Percentiles rank a stretch among this genome's conserved stretches.
phyloP scores from a whole-genome alignment of 2,329 filamentous ascomycete species.

The Beauveria medogensis region DNA sequence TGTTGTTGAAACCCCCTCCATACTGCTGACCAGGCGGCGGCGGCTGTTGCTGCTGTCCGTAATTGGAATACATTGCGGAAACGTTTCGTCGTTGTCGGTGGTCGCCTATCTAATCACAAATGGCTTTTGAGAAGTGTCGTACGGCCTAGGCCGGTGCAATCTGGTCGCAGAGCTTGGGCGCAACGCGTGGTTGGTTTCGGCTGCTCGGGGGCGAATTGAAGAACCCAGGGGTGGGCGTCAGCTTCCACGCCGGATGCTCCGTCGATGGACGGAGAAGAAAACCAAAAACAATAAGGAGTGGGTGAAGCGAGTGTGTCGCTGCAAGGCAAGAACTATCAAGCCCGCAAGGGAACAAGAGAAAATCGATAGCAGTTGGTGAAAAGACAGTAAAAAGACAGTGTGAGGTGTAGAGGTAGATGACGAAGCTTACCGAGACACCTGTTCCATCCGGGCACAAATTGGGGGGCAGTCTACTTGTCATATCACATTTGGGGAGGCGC shows the following conservation, averaged over 20 bases:
- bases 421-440: constrained; percentile 11
- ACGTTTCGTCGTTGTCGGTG: background rate
- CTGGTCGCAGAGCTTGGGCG: background rate
- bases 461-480: background rate
- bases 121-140: background rate
- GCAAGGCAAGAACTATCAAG: background rate
- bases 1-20: constrained; percentile 39
- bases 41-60: constrained; percentile 61
- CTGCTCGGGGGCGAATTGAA: background rate
- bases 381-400: background rate
- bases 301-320: background rate
- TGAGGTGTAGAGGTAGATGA: constrained; percentile 1
- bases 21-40: constrained; percentile 51
- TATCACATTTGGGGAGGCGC: background rate
- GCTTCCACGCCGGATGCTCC: background rate
- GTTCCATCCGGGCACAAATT: background rate
- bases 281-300: background rate
- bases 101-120: background rate
- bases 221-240: background rate
- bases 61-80: constrained; percentile 74
- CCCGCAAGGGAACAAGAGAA: background rate
- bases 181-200: background rate
- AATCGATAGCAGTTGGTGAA: background rate
- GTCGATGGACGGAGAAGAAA: background rate
- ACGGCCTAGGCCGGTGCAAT: background rate